Evolutionary conservation across 1,284 basidiomycete genomes (phyloP), one percentile per base, ranked within the genome.

Genomic region (Ganoderma meredithae): DNA sequence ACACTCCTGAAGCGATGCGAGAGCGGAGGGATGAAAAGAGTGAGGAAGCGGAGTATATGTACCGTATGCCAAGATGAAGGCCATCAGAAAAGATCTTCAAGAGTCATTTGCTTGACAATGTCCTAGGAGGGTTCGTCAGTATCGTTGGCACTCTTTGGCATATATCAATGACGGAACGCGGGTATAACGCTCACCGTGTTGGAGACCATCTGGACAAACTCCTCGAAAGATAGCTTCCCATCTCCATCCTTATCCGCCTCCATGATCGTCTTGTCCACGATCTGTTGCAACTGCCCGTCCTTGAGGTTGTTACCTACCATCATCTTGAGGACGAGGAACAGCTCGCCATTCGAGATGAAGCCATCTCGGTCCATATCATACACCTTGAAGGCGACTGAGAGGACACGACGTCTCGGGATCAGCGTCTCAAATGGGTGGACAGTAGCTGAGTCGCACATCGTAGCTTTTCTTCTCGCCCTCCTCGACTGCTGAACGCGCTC

Each of bases 191-290:
- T 72, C 69, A 94, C 95, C 74, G 97, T 99, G 81, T 96, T 98
- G 43, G 96, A 95, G 33, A 99, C 97, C 92, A 99, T 99, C 74
- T 90, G 87, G 31, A 96, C 90, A 79, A 99, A 99, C 83, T 99
- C 97, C 68, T 98, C 95, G 77, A 99, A 99, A 80, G 90, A 95
- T 70, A 99, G 86, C 81, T 97, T 99, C 41, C 97, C 97, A 80
- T 99, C 98, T 10, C 95, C 96, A 78, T 99, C 96, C 80, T 95
- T 94, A 80, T 99, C 97, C 19, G 97, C 97, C 82, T 99, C 97
- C 95, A 99, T 97, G 80, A 99, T 99, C 19, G 97, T 99, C 86
- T 99, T 99, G 83, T 99, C 98, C 12, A 99, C 98, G 73, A 99
- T 99, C 81, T 99, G 97, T 81, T 99, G 98, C 72, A 99, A 83